Conservation (phyloP, 208 protist species). For the Trichomonas gallinae region DNA sequence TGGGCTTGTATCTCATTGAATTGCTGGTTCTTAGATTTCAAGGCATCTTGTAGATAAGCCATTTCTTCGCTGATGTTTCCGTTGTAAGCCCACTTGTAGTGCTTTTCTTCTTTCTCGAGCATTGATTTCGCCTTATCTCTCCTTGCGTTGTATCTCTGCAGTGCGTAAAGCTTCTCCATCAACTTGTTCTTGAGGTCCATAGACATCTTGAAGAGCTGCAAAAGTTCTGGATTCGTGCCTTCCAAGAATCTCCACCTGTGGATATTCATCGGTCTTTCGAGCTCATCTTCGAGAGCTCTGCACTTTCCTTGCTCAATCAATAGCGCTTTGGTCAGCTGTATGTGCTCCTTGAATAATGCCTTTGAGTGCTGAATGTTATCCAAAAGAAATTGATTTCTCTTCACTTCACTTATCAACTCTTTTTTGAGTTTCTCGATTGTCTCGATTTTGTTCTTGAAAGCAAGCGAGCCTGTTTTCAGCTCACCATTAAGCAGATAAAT, state of each 20-base stretch:
- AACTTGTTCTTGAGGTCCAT: not conserved
- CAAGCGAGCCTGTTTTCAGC: not conserved
- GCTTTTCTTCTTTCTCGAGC: not conserved
- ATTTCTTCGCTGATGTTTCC: not conserved
- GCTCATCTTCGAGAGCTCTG: slow-evolving; percentile 73
- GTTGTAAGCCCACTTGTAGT: not conserved
- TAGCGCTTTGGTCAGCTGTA: not conserved
- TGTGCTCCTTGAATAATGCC: not conserved
- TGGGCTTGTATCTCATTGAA: not conserved
- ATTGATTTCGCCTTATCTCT: not conserved
- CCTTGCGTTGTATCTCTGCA: not conserved
- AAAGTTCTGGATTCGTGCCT: slow-evolving; percentile 65
- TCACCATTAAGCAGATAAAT: not conserved
- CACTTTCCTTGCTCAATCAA: slow-evolving; percentile 32
- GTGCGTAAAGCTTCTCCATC: not conserved
- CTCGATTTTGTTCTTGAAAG: not conserved
- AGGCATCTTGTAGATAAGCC: not conserved
- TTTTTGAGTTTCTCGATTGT: not conserved
- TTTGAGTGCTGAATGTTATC: not conserved
- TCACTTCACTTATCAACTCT: not conserved
- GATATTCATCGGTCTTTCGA: slow-evolving; percentile 91
- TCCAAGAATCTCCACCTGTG: slow-evolving; percentile 88
- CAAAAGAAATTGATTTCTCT: not conserved
- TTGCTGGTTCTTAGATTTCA: not conserved
- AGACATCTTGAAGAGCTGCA: slow-evolving; percentile 79